Base-by-base conservation (phyloP, 2,329 filamentous ascomycete genomes). In the Phaeophleospora eucalypticola region DNA sequence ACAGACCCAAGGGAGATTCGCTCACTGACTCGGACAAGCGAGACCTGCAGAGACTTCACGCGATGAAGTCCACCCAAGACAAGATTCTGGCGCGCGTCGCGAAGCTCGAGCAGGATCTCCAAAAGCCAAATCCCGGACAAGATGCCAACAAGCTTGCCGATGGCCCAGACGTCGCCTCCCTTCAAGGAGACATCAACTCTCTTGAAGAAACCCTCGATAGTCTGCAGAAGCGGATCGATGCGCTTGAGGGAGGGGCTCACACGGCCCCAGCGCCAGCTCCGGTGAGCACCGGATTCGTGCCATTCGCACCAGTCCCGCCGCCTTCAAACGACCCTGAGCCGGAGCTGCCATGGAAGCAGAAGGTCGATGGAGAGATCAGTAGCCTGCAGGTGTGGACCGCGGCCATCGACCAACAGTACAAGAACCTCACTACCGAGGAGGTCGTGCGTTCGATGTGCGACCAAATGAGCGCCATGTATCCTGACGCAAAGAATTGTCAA, bases 361-460 rank as follows among this genome's bases (percentile, higher is more conserved):
- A 36, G 12, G 35, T 42, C 7, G 34, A 41, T n/a, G 15, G 17
- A 7, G 9, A 16, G 8, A 35, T 47, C 33, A n/a, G 12, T 2
- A 21, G 17, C 12, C 33, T 47, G 12, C 12, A 34, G 2, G 9
- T 15, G 4, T 14, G 17, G 18, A 34, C 21, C 15, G 14, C 20
- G 10, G 1, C 16, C 17, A 10, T 36, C 24, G 24, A 35, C 33
- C 34, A 41, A 33, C 36, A 40, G 27, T 12, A 43, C 14, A 21
- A 41, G 27, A 47, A 51, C 37, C 8, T 41, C n/a, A 44, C 40
- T n/a, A 47, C 48, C 20, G 48, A 51, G 8, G n/a, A 37, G 3
- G 34, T 43, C 9, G 20, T 41, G 12, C 24, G 42, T 2, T 29
- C 33, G 18, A 47, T 51, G 40, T n/a, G 15, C 20, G 36, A 40